Conservation (phyloP, 257 asterid species). For the Petunia secreta region DNA sequence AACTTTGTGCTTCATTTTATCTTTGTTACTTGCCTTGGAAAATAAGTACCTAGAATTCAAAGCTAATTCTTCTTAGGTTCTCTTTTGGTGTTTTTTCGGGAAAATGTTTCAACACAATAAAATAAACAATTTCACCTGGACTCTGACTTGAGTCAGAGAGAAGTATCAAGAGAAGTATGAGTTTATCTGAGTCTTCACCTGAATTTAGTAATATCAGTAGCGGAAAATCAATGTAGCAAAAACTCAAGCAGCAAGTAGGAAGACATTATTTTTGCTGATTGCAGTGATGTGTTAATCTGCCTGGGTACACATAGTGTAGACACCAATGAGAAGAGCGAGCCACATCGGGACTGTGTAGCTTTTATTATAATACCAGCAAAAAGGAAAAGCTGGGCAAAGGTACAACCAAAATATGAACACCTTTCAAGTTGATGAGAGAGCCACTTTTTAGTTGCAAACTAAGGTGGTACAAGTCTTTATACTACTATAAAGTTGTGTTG, state of each 20-base stretch:
- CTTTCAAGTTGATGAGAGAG: no score
- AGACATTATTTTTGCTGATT: neutral
- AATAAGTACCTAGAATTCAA: no score
- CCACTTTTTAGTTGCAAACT: neutral
- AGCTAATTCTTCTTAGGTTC: neutral
- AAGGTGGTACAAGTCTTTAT: neutral
- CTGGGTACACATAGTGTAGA: neutral
- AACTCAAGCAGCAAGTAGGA: neutral
- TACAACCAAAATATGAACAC: no score
- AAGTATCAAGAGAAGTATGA: no score
- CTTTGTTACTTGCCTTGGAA: no score
- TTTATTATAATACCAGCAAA: no score
- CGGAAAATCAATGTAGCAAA: neutral
- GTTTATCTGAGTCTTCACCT: neutral
- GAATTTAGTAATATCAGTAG: neutral
- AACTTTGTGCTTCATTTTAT: no score
- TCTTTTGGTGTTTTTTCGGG: neutral
- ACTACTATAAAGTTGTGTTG: conserved; percentile 5
- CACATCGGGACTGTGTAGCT: no score
- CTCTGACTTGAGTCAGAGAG: neutral
- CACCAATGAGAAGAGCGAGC: neutral
- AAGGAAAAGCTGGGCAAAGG: no score
- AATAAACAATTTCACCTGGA: neutral
- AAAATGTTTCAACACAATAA: neutral
- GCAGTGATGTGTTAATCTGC: neutral